Percentiles rank a stretch among this genome's conserved stretches.
Conservation (phyloP, 148 eudicot genomes). For the Heliosperma pusillum region DNA sequence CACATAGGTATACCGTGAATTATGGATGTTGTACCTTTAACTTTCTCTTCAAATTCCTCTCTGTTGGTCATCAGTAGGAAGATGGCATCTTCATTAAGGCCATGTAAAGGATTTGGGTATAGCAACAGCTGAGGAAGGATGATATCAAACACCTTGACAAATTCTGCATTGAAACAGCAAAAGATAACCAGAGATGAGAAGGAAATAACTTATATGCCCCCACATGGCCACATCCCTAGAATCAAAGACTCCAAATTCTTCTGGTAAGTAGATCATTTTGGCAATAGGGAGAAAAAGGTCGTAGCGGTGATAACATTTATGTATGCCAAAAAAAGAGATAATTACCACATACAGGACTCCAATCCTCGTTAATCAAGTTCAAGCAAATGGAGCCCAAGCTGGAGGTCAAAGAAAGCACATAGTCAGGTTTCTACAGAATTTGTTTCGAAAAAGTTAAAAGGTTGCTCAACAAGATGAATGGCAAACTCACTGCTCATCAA, state of each 20-base stretch:
- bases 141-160: constrained; percentile 64
- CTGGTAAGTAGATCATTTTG: too few relatives aligned
- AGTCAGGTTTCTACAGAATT: not conserved
- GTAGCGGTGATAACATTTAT: not conserved
- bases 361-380: constrained; percentile 72
- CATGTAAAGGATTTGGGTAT: constrained; percentile 70
- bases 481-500: constrained; percentile 62
- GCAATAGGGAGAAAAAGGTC: not conserved
- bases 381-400: constrained; percentile 88
- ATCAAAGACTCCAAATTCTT: not conserved
- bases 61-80: constrained; percentile 55
- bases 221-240: not conserved
- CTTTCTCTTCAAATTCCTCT: constrained; percentile 57
- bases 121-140: constrained; percentile 78
- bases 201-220: too few relatives aligned
- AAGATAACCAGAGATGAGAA: too few relatives aligned
- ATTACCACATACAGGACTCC: constrained; percentile 67
- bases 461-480: not conserved
- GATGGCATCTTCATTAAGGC: constrained; percentile 62
- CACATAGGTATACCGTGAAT: not conserved
- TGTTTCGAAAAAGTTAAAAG: not conserved
- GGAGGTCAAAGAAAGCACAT: not conserved
- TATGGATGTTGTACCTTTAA: constrained; percentile 42
- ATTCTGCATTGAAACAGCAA: constrained; percentile 36
- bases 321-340: not conserved